phyloP scores from a whole-genome alignment of 2,329 filamentous ascomycete species.

The Curvularia eragrostidis region DNA sequence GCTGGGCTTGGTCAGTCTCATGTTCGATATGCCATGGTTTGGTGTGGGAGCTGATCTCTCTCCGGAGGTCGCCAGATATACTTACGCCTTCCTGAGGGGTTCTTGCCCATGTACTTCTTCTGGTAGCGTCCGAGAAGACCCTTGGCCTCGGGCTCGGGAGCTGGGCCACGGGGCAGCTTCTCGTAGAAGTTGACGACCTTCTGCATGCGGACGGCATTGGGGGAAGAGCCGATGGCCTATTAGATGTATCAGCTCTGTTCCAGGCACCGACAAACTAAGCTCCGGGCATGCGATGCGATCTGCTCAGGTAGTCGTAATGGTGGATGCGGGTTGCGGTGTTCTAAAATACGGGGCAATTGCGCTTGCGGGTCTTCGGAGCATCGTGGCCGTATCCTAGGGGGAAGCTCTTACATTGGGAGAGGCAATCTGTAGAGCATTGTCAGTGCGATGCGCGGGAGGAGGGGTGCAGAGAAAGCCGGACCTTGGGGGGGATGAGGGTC shows the following conservation, averaged over 20 bases:
- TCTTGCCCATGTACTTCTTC: slow-evolving; percentile 89
- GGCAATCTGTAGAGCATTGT: slow-evolving; percentile 67
- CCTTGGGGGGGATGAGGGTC: slow-evolving; percentile 99
- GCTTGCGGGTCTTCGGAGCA: slow-evolving; percentile 16
- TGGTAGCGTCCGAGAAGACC: slow-evolving; percentile 90
- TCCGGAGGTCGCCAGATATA: slow-evolving; percentile 33
- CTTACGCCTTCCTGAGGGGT: slow-evolving; percentile 86
- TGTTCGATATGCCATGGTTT: slow-evolving; percentile 1
- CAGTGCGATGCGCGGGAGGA: slow-evolving; percentile 41
- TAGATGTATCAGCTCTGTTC: slow-evolving; percentile 30
- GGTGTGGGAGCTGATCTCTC: background rate
- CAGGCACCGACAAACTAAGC: background rate
- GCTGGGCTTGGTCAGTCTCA: slow-evolving; percentile 62
- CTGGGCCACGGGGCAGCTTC: slow-evolving; percentile 91
- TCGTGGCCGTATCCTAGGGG: slow-evolving; percentile 15
- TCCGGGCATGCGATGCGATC: background rate
- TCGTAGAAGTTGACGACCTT: slow-evolving; percentile 98
- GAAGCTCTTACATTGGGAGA: slow-evolving; percentile 76
- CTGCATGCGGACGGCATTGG: slow-evolving; percentile 97
- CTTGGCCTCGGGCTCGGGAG: slow-evolving; percentile 80
- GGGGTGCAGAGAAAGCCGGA: slow-evolving; percentile 54
- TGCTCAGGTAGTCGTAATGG: slow-evolving; percentile 3
- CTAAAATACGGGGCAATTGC: slow-evolving; percentile 16
- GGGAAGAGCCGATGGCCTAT: slow-evolving; percentile 91
- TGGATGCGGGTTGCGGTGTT: slow-evolving; percentile 28